A percentile compares a stretch with the other conserved stretches of the same genome.
Evolutionary conservation across 768 basidiomycete genomes (phyloP).

Genomic region (Crucibulum laeve): DNA sequence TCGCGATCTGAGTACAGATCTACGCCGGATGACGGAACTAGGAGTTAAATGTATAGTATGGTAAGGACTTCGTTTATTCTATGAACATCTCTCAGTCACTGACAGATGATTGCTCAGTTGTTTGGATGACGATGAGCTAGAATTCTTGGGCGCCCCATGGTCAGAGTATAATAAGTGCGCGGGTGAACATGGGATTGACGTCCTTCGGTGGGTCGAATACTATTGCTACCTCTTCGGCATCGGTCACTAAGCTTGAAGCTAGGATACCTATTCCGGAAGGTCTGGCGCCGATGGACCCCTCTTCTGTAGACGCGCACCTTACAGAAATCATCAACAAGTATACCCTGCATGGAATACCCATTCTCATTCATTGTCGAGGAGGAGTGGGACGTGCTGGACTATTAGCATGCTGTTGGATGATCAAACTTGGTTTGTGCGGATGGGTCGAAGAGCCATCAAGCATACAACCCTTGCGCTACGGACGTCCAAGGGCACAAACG

Average conservation of each 20-base stretch:
- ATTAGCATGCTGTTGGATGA: slow-evolving; percentile 88
- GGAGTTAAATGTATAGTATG: slow-evolving; percentile 83
- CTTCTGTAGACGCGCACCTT: slow-evolving; percentile 62
- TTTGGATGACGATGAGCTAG: slow-evolving; percentile 80
- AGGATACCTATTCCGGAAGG: slow-evolving; percentile 91
- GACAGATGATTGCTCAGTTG: slow-evolving; percentile 44
- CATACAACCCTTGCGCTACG: background rate
- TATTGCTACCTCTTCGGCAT: slow-evolving; percentile 1
- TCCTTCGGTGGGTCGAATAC: slow-evolving; percentile 56
- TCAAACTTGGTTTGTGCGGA: slow-evolving; percentile 87
- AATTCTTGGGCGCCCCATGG: slow-evolving; percentile 87
- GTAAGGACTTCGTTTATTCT: slow-evolving; percentile 30
- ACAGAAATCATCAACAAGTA: slow-evolving; percentile 63
- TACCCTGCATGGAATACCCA: slow-evolving; percentile 63
- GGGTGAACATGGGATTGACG: slow-evolving; percentile 62
- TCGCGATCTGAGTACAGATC: slow-evolving; percentile 74
- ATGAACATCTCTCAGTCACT: slow-evolving; percentile 1
- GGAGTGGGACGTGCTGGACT: slow-evolving; percentile 93
- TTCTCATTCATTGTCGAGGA: slow-evolving; percentile 89
- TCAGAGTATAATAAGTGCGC: slow-evolving; percentile 65
- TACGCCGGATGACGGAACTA: slow-evolving; percentile 67
- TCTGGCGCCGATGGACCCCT: slow-evolving; percentile 60
- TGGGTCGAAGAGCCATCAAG: slow-evolving; percentile 37
- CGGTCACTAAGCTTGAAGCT: slow-evolving; percentile 5
- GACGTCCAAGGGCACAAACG: slow-evolving; percentile 31